A percentile compares a stretch with the other conserved stretches of the same genome.
These are phyloP conservation scores for Coccomyxa subellipsoidea DNA, from an alignment of 163 green algal species.

Conservation along the genomic window DNA sequence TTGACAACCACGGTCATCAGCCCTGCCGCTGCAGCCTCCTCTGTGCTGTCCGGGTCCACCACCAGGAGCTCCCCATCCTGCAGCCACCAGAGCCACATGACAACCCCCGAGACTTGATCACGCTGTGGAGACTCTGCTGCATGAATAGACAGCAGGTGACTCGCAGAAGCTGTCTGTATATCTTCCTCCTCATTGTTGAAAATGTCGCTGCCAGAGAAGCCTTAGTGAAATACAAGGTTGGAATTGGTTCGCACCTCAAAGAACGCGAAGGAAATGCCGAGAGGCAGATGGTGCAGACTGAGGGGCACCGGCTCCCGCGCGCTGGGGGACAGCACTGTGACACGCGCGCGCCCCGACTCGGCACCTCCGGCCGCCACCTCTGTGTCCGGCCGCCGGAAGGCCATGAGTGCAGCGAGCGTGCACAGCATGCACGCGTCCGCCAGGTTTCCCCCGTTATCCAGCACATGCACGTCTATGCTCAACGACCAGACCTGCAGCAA, in stretches of 20 bases:
- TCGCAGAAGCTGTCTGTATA: no score
- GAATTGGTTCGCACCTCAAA: slow-evolving; percentile 55
- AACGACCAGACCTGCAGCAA: slow-evolving; percentile 73
- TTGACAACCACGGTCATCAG: slow-evolving; percentile 74
- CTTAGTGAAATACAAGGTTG: no score
- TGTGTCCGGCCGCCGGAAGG: slow-evolving; percentile 77
- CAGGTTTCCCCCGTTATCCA: slow-evolving; percentile 82
- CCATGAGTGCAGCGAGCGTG: slow-evolving; percentile 73
- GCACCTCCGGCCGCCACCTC: slow-evolving; percentile 36
- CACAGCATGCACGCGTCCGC: slow-evolving; percentile 69
- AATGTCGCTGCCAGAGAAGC: no score
- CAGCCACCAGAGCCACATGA: background rate
- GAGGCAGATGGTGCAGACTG: slow-evolving; percentile 83
- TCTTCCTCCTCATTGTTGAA: no score
- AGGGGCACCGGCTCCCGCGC: slow-evolving; percentile 76
- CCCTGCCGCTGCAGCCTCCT: slow-evolving; percentile 66
- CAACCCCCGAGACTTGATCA: background rate
- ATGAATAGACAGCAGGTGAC: no score
- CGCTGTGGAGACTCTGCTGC: background rate
- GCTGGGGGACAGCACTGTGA: slow-evolving; percentile 61
- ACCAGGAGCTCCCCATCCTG: slow-evolving; percentile 61
- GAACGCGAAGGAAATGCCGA: slow-evolving; percentile 78
- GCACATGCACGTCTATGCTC: slow-evolving; percentile 70
- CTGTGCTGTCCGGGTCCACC: slow-evolving; percentile 71
- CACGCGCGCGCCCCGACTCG: slow-evolving; percentile 5